Percentiles rank a stretch among this genome's conserved stretches.
Conservation (phyloP, 345 rosid species). For the Citrus medica region DNA sequence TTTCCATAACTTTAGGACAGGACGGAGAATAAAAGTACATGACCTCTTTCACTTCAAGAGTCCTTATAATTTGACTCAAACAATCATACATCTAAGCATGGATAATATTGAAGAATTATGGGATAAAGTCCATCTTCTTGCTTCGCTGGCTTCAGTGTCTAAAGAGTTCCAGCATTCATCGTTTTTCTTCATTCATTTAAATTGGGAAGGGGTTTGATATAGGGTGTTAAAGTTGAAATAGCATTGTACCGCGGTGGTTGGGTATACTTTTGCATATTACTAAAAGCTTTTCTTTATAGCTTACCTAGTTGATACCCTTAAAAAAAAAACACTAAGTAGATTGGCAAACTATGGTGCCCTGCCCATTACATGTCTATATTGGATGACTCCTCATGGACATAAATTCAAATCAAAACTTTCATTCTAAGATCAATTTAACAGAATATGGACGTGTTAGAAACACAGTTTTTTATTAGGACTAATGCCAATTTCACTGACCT, state of each 20-base stretch:
- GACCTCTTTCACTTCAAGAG: background rate
- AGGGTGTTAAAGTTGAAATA: too few species aligned
- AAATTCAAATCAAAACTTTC: background rate
- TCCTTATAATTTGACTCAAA: background rate
- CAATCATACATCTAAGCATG: background rate
- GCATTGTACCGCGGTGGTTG: too few species aligned
- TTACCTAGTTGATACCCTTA: too few species aligned
- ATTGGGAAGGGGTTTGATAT: too few species aligned
- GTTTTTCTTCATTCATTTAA: too few species aligned
- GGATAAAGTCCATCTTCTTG: too few species aligned
- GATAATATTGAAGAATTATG: too few species aligned
- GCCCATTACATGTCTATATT: background rate
- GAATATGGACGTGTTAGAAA: background rate
- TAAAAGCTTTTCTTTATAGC: too few species aligned
- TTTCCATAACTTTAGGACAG: background rate
- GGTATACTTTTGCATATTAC: too few species aligned
- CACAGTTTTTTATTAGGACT: background rate
- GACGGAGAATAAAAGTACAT: background rate
- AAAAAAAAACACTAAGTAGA: background rate
- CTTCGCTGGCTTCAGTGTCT: too few species aligned
- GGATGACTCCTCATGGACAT: background rate
- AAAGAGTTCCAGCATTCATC: too few species aligned
- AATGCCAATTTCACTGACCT: constrained; percentile 51
- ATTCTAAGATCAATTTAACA: background rate
- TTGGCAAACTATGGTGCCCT: background rate